Evolutionary conservation across 495 filamentous ascomycete species (phyloP).

Genomic region (Daldinia concentrica): DNA sequence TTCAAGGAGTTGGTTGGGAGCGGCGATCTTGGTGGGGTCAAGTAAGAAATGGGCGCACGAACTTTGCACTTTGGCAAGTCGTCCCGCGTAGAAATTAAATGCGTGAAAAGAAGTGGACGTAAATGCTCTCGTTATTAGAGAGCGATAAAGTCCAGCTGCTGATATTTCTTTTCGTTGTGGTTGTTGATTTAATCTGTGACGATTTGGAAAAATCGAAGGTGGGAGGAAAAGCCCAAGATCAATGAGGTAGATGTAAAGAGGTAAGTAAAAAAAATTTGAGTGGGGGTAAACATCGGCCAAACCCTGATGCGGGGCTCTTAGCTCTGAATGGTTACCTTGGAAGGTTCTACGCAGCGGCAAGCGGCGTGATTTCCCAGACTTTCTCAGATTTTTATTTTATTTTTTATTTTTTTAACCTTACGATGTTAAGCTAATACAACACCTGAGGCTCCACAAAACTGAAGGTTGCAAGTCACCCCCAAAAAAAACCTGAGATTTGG

Average conservation of each 20-base stretch:
- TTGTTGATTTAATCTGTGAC: slow-evolving; percentile 44
- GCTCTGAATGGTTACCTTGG: slow-evolving; percentile 13
- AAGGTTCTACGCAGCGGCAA: slow-evolving; percentile 19
- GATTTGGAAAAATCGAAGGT: slow-evolving; percentile 45
- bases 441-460: slow-evolving; percentile 17
- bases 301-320: slow-evolving; percentile 40
- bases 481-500: not conserved
- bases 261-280: slow-evolving; percentile 45
- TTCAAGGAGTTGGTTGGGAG: slow-evolving; percentile 58
- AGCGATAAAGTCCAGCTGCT: slow-evolving; percentile 54
- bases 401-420: not conserved
- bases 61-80: slow-evolving; percentile 51
- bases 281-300: slow-evolving; percentile 47
- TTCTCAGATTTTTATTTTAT: not conserved
- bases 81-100: slow-evolving; percentile 53
- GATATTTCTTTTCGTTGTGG: slow-evolving; percentile 40
- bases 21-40: slow-evolving; percentile 55
- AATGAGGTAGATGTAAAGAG: slow-evolving; percentile 23
- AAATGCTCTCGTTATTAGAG: slow-evolving; percentile 53
- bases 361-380: slow-evolving; percentile 1
- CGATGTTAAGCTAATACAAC: not conserved
- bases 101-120: slow-evolving; percentile 53
- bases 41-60: slow-evolving; percentile 53
- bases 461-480: not conserved
- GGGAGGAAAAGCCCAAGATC: slow-evolving; percentile 45